These are phyloP conservation scores for Sarocladium oryzae DNA, from an alignment of 2,329 filamentous ascomycete genomes.

Conservation along the genomic window DNA sequence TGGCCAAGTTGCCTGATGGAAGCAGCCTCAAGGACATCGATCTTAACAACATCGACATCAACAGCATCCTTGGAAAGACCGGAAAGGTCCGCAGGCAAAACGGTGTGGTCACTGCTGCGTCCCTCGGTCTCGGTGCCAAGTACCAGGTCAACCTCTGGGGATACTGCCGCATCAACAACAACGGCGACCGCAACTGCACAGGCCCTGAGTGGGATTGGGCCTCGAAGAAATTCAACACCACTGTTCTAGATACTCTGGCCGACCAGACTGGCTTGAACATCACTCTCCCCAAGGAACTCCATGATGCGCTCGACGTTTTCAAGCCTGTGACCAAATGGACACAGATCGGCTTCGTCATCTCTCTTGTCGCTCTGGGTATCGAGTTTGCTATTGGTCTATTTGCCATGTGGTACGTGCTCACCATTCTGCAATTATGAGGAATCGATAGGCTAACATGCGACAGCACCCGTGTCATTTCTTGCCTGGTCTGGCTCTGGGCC, in stretches of 20 bases:
- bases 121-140: slow-evolving; percentile 61
- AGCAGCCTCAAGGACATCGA: slow-evolving; percentile 17
- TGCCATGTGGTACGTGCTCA: slow-evolving; percentile 58
- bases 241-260: slow-evolving; percentile 45
- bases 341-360: slow-evolving; percentile 71
- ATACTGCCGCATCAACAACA: slow-evolving; percentile 63
- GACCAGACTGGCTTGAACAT: slow-evolving; percentile 46
- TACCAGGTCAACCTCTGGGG: slow-evolving; percentile 84
- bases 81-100: slow-evolving; percentile 15
- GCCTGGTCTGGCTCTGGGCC: slow-evolving; percentile 73
- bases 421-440: background rate
- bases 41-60: slow-evolving; percentile 21
- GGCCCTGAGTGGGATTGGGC: slow-evolving; percentile 70
- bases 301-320: slow-evolving; percentile 65
- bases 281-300: slow-evolving; percentile 61
- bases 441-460: background rate
- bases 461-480: slow-evolving; percentile 67
- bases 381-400: slow-evolving; percentile 76
- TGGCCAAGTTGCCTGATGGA: slow-evolving; percentile 19
- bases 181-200: slow-evolving; percentile 58
- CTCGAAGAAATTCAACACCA: slow-evolving; percentile 61
- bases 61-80: slow-evolving; percentile 13
- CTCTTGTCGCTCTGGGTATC: slow-evolving; percentile 60
- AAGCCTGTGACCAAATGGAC: slow-evolving; percentile 72
- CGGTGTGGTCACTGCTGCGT: slow-evolving; percentile 47